Base-by-base conservation (phyloP, 1,284 basidiomycete species). In the Boletus albobrunnescens region DNA sequence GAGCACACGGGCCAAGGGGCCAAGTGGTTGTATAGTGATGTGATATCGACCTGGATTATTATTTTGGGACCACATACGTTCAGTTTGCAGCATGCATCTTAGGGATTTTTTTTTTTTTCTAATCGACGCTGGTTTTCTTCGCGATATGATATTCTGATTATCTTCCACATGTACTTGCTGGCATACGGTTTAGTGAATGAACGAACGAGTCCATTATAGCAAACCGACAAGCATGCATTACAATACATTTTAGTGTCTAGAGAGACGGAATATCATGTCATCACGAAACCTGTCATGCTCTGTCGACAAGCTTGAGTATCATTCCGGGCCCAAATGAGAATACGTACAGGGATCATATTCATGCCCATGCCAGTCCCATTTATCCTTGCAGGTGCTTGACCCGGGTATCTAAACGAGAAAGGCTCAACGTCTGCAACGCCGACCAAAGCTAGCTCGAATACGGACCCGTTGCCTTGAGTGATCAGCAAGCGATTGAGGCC, bases 1-100 rank as follows among this genome's bases (percentile, higher is more conserved):
- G 38, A 81, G 78, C 45, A 86, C 87, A 20, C 76, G 81, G 43
- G 69, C 86, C 10, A 88, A 84, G 63, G 84, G 86, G 6, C 69
- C 80, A 19, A 75, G 76, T 32, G 61, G 71, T 41, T 83, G 81
- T 60, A 61, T 77, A 42, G 59, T 81, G 50, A 77, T 81, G 77
- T 83, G 73, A 78, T 36, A 46, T 31, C 32, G 41, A 37, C 38
- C 19, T n/a, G 23, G 10, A 20, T 32, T 41, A 4, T 47, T 40
- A 2, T n/a, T n/a, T n/a, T n/a, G 36, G 37, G 42, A 38, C 36
- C 3, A 20, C 19, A 26, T 28, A 28, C 31, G 9, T 37, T 47
- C 46, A 16, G n/a, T 48, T 46, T 20, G 16, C 36, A 24, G 50
- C 44, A 51, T 58, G 50, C 51, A 64, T 38, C 36, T 46, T 54